Evolutionary conservation across 495 filamentous ascomycete genomes (phyloP).

Genomic region (Daldinia childiae): DNA sequence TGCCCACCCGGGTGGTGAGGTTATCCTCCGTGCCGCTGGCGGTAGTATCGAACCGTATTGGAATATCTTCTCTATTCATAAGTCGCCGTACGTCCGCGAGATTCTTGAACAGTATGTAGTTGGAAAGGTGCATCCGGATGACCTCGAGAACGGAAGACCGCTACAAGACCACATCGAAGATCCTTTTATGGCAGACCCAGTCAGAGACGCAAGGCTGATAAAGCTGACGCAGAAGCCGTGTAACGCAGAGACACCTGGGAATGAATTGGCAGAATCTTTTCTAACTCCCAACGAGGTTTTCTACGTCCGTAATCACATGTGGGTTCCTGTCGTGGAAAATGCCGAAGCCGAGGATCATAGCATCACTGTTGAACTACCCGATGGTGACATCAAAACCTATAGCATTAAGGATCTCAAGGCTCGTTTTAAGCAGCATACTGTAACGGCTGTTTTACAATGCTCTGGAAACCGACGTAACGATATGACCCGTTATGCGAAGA

Average conservation of each 20-base stretch:
- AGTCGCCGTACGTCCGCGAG: conserved; percentile 64
- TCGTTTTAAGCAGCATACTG: conserved; percentile 61
- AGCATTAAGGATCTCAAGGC: conserved; percentile 62
- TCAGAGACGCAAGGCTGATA: conserved; percentile 57
- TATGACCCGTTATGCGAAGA: conserved; percentile 63
- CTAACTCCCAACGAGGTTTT: conserved; percentile 64
- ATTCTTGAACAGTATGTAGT: conserved; percentile 65
- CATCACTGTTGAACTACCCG: conserved; percentile 63
- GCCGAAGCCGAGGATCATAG: conserved; percentile 54
- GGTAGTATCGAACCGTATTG: conserved; percentile 68
- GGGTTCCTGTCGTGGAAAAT: conserved; percentile 63
- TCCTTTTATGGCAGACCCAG: conserved; percentile 63
- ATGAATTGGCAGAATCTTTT: conserved; percentile 56
- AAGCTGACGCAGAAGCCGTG: conserved; percentile 61
- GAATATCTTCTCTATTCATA: conserved; percentile 71
- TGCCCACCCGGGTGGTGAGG: conserved; percentile 68
- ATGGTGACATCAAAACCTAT: conserved; percentile 61
- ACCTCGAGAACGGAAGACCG: conserved; percentile 61
- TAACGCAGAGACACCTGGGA: conserved; percentile 65
- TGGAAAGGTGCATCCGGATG: conserved; percentile 60
- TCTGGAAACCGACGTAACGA: conserved; percentile 70
- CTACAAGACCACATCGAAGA: conserved; percentile 60
- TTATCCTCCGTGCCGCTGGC: conserved; percentile 67
- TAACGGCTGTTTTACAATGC: conserved; percentile 69
- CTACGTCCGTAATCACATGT: conserved; percentile 71